Evolutionary conservation across 306 rosid species (phyloP), one percentile per base, ranked within the genome.

Genomic region (Rosa lucieae): DNA sequence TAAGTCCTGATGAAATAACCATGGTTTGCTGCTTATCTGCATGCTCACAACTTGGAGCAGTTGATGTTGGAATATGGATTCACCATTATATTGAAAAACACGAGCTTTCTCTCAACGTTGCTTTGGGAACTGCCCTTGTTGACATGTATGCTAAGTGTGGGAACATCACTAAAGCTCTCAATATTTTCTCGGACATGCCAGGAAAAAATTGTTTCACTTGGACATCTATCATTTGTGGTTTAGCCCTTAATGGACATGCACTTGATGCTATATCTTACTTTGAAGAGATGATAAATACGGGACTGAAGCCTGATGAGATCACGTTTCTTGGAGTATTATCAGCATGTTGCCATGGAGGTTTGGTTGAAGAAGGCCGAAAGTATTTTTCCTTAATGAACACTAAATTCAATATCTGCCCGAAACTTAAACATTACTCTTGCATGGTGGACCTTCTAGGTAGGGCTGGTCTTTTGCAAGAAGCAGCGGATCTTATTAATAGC

Each of bases 91-190:
- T 90, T 37, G 88, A 83, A 80, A 90, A 78, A 49, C 91, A 84
- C 58, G 73, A 58, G 73, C 67, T 90, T 59, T 39, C 78, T 61
- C 11, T 90, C 43, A 85, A 87, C 13, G 96, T 94, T 82, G 85
- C 90, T 46, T 39, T 94, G 32, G 96, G 98, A 75, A 94, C 97
- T 43, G 89, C 97, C 63, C 87, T 92, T 40, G 85, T 94, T 42
- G 93, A 94, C 85, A 92, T 92, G 98, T 94, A 90, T 82, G 87
- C 92, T 52, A 92, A 94, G 85, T 89, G 97, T 67, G 97, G 98
- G 83, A 89, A 87, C 84, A 89, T 90, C 77, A 75, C 70, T 73
- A 89, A 79, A 85, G 96, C 97, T 74, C 79, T 92, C 71, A 87
- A 86, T 85, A 89, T 90, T 80, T 94, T 94, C 53, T 53, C 55